A percentile compares a stretch with the other conserved stretches of the same genome.
Conservation (phyloP, 2,329 filamentous ascomycete genomes). For the Xylariaceae sp. region DNA sequence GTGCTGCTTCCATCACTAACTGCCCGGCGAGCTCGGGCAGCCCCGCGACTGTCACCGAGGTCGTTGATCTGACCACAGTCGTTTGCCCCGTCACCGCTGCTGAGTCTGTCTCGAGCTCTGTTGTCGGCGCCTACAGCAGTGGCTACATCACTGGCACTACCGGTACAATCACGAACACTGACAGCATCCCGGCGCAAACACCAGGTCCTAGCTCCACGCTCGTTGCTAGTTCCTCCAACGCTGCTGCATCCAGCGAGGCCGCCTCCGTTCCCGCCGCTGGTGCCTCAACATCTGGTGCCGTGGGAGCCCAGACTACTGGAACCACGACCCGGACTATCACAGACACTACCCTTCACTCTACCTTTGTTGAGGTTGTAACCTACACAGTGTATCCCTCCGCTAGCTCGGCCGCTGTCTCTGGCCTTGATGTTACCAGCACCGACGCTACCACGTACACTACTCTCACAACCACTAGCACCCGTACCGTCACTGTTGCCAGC, state of each 20-base stretch:
- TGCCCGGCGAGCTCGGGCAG: constrained; percentile 33
- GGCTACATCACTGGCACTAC: constrained; percentile 31
- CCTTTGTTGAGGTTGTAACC: constrained; percentile 29
- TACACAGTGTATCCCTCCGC: constrained; percentile 21
- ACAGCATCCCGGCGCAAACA: constrained; percentile 17
- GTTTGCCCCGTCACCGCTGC: constrained; percentile 36
- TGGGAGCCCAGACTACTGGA: constrained; percentile 29
- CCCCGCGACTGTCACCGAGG: constrained; percentile 34
- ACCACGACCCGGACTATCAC: constrained; percentile 28
- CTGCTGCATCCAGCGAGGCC: constrained; percentile 8
- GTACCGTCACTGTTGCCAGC: constrained; percentile 29
- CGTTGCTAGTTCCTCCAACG: constrained; percentile 7
- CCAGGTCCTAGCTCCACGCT: constrained; percentile 13
- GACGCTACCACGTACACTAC: constrained; percentile 31
- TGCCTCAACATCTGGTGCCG: constrained; percentile 26
- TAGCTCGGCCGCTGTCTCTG: constrained; percentile 6
- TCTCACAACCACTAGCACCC: constrained; percentile 30
- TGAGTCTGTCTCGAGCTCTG: constrained; percentile 30
- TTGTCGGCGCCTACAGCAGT: constrained; percentile 31
- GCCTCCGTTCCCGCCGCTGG: constrained; percentile 12
- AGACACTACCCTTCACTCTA: constrained; percentile 32
- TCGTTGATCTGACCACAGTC: constrained; percentile 36
- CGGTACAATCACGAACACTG: constrained; percentile 20
- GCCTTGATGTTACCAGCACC: constrained; percentile 11
- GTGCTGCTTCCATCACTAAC: constrained; percentile 34